Conservation (phyloP, 208 protist genomes). For the Acanthamoeba culbertsoni region DNA sequence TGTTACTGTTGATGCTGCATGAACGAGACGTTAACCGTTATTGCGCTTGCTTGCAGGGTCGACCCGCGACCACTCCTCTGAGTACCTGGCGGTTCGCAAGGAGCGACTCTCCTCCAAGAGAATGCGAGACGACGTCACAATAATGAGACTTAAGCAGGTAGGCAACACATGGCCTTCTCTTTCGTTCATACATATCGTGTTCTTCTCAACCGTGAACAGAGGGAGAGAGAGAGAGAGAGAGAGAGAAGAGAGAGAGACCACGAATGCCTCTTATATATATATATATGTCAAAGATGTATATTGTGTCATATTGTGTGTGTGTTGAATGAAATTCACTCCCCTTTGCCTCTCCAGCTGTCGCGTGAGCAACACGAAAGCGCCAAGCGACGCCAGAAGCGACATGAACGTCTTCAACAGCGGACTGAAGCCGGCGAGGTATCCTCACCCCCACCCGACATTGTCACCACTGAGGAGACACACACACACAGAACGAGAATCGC, state of each 20-base stretch:
- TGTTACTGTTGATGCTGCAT: no score
- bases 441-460: not conserved
- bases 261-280: no score
- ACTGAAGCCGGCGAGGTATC: not conserved
- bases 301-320: no score
- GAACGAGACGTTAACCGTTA: not conserved
- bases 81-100: not conserved
- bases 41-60: not conserved
- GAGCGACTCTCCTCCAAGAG: not conserved
- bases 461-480: no score
- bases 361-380: not conserved
- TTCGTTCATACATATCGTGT: not conserved
- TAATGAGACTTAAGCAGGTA: slow-evolving; percentile 1
- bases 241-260: no score
- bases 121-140: not conserved
- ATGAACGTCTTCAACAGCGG: slow-evolving; percentile 36
- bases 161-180: not conserved
- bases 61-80: not conserved
- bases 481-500: no score
- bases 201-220: no score
- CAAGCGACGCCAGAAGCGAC: not conserved
- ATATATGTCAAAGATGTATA: no score
- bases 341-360: not conserved
- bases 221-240: no score
- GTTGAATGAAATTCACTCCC: no score